Evolutionary conservation across 225 moss, liverwort and hornwort genomes (phyloP), one percentile per base, ranked within the genome.

Genomic region (Marchantia polymorpha): DNA sequence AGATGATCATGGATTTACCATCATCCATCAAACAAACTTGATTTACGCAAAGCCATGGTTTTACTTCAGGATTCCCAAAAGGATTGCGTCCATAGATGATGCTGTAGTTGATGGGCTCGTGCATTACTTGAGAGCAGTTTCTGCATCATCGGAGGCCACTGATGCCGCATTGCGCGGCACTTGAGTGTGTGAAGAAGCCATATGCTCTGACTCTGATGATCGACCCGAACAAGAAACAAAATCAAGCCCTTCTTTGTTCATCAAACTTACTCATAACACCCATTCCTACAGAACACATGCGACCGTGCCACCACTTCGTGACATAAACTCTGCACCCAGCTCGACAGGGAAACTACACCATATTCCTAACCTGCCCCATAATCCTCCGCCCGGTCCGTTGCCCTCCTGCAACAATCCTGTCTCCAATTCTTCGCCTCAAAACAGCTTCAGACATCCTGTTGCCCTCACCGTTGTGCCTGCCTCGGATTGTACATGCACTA

Each of bases 41-140:
- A 65, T 23, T 19, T 25, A 69, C 2, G 46, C 2, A 71, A 50
- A n/a, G 8, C 7, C 49, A 50, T n/a, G n/a, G 50, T 19, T 3
- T 12, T 46, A 49, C n/a, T 61, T 61, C n/a, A 61, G 23, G n/a
- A 22, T 17, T 17, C 0, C 22, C 61, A 23, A 22, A 19, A 16
- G 22, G 23, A 71, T 14, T 7, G 17, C 6, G 58, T 58, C 58
- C 58, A 20, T 20, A 71, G 50, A 51, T 46, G 70, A 17, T n/a
- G 22, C 68, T 22, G 48, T 10, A 73, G 12, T 73, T 73, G 25
- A 17, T 14, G 51, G 14, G 52, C 52, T 10, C 20, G 75, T 22
- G 58, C 75, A 75, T 58, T 65, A 88, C 87, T 85, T 85, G 30
- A 88, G 84, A 75, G 87, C 87, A 51, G 82, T 88, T 67, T 88